phyloP scores from a whole-genome alignment of 208 protist genomes.

The Leishmania arabica region DNA sequence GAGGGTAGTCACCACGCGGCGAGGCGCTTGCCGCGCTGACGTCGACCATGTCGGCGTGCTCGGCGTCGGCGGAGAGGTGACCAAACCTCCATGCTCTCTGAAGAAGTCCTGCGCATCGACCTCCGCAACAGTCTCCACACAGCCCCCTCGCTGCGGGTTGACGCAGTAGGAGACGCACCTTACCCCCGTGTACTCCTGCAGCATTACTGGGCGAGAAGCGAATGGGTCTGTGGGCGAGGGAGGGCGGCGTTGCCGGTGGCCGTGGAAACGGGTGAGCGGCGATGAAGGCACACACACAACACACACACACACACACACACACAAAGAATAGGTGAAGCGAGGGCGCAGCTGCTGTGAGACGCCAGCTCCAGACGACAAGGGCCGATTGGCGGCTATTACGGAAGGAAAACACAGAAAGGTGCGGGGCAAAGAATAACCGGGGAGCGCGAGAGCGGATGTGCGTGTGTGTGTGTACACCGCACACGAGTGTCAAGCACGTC shows the following conservation, averaged over 20 bases:
- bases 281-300: not conserved
- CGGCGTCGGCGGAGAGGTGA: not conserved
- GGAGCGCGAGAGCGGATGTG: too few species aligned
- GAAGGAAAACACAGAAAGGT: too few species aligned
- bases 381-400: too few species aligned
- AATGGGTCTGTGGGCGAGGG: not conserved
- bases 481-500: too few species aligned
- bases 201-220: constrained; percentile 16
- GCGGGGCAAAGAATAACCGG: too few species aligned
- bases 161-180: constrained; percentile 36
- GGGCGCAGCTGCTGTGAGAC: too few species aligned
- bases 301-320: not conserved
- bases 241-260: not conserved
- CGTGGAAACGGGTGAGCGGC: not conserved
- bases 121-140: constrained; percentile 19
- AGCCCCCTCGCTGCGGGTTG: constrained; percentile 27
- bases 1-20: constrained; percentile 12
- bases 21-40: not conserved
- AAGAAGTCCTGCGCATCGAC: constrained; percentile 33
- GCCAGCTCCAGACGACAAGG: too few species aligned
- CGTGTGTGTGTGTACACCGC: too few species aligned
- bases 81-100: constrained; percentile 3
- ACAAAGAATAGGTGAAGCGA: too few species aligned
- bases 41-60: not conserved
- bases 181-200: constrained; percentile 36